Percentiles rank a stretch among this genome's conserved stretches.
phyloP scores from a whole-genome alignment of 2,329 filamentous ascomycete genomes.

The Pseudogymnoascus sp. region DNA sequence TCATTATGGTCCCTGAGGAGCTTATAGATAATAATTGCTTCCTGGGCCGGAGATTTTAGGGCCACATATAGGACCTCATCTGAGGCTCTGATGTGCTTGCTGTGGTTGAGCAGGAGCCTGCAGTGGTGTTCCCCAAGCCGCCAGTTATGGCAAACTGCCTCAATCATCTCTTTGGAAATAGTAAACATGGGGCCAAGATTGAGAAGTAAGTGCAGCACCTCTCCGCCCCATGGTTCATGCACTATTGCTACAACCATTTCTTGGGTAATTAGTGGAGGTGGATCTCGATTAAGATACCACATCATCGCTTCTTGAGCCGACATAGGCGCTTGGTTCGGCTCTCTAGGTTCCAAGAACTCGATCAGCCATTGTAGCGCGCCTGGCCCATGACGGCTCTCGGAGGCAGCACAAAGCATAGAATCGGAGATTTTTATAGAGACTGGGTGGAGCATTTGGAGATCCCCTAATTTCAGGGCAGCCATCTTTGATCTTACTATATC shows the following conservation, averaged over 20 bases:
- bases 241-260: background rate
- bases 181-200: background rate
- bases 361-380: background rate
- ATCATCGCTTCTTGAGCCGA: background rate
- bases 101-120: background rate
- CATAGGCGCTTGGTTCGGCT: background rate
- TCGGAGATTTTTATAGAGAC: background rate
- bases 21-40: background rate
- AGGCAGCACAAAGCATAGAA: background rate
- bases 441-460: background rate
- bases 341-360: background rate
- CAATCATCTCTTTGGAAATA: background rate
- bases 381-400: background rate
- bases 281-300: conserved; percentile 3
- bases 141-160: background rate
- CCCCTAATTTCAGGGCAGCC: background rate
- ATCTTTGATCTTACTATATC: background rate
- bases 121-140: background rate
- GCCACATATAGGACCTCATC: background rate
- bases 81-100: background rate
- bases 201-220: background rate
- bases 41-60: background rate
- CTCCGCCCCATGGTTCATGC: background rate
- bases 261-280: background rate
- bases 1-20: background rate